A percentile compares a stretch with the other conserved stretches of the same genome.
Conservation (phyloP, 2,329 filamentous ascomycete species). For the Curvularia lunata region DNA sequence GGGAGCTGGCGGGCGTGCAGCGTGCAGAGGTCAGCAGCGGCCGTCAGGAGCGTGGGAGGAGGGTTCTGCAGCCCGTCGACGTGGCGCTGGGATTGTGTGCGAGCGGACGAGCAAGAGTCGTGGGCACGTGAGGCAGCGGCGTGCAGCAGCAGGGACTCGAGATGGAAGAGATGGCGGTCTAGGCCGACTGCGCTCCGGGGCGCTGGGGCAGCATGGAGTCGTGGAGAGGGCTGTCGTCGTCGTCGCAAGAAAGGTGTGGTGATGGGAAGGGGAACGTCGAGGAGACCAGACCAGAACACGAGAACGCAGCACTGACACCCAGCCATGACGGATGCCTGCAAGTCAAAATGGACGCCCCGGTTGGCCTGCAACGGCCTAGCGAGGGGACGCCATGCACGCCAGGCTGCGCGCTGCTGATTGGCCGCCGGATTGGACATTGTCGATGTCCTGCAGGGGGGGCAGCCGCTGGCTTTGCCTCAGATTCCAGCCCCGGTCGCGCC, state of each 20-base stretch:
- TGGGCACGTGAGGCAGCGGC: slow-evolving; percentile 32
- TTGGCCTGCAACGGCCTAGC: slow-evolving; percentile 25
- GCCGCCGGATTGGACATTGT: slow-evolving; percentile 22
- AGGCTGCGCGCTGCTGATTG: slow-evolving; percentile 19
- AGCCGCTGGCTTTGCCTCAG: slow-evolving; percentile 25
- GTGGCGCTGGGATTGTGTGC: slow-evolving; percentile 41
- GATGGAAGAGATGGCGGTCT: slow-evolving; percentile 11
- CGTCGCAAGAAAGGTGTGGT: slow-evolving; percentile 28
- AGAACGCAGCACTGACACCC: slow-evolving; percentile 34
- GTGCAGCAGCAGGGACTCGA: slow-evolving; percentile 5
- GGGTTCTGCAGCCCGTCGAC: slow-evolving; percentile 36
- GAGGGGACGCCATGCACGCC: slow-evolving; percentile 16
- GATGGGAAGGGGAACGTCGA: slow-evolving; percentile 37
- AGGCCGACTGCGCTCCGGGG: slow-evolving; percentile 31
- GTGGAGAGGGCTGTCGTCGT: slow-evolving; percentile 22
- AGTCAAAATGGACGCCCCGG: slow-evolving; percentile 24
- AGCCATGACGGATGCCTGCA: slow-evolving; percentile 32
- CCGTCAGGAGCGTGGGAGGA: slow-evolving; percentile 9
- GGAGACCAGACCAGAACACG: slow-evolving; percentile 36
- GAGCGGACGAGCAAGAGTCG: slow-evolving; percentile 14
- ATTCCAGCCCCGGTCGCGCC: slow-evolving; percentile 20
- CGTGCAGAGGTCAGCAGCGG: slow-evolving; percentile 14
- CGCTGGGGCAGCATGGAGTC: slow-evolving; percentile 34
- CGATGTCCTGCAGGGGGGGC: slow-evolving; percentile 18
- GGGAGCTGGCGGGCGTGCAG: slow-evolving; percentile 6